These are phyloP conservation scores for Sporothrix sp. DNA, from an alignment of 2,329 filamentous ascomycete species.

Conservation along the genomic window DNA sequence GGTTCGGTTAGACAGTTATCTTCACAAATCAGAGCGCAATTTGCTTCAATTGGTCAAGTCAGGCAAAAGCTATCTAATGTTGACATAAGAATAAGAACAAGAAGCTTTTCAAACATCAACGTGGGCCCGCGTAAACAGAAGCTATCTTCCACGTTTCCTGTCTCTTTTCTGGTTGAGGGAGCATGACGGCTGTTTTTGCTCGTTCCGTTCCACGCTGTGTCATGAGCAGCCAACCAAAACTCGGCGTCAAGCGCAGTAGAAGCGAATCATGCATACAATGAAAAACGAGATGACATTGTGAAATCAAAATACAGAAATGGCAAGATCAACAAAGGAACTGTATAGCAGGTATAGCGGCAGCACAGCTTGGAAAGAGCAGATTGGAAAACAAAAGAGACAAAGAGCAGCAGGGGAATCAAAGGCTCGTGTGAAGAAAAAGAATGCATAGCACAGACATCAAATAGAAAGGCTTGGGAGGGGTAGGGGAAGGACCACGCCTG, in stretches of 20 bases:
- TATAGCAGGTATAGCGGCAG: neutral
- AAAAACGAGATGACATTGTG: neutral
- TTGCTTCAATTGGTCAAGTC: too few species aligned
- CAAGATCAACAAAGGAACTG: neutral
- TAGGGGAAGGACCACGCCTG: too few species aligned
- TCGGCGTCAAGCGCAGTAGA: too few species aligned
- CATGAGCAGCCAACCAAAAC: too few species aligned
- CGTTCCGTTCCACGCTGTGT: too few species aligned
- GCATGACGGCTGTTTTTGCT: too few species aligned
- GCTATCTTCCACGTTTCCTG: too few species aligned
- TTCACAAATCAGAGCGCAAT: too few species aligned
- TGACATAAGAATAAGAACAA: neutral
- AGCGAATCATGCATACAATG: neutral
- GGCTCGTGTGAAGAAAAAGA: constrained; percentile 12
- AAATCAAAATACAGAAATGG: neutral
- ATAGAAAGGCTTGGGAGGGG: neutral
- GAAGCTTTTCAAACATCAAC: too few species aligned
- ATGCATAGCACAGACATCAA: constrained; percentile 2
- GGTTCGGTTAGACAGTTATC: neutral
- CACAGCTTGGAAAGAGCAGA: too few species aligned
- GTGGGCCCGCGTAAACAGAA: too few species aligned
- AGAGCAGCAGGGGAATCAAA: constrained; percentile 16
- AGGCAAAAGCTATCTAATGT: neutral
- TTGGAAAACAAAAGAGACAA: neutral
- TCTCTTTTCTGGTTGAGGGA: too few species aligned